These are phyloP conservation scores for Suillus spraguei DNA, from an alignment of 768 basidiomycete genomes.

Conservation along the genomic window DNA sequence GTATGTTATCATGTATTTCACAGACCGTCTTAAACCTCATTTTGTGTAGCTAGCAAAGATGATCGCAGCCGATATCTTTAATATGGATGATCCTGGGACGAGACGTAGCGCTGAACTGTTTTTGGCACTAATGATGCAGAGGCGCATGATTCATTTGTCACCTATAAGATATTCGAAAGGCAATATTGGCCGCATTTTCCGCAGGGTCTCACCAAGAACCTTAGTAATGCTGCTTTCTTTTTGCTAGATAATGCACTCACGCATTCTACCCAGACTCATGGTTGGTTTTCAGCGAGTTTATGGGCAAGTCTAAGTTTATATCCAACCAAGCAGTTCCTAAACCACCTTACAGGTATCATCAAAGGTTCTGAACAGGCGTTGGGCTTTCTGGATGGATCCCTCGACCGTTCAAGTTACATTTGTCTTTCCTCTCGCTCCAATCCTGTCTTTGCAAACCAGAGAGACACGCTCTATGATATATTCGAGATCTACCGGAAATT, in stretches of 20 bases:
- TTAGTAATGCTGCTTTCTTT: slow-evolving; percentile 42
- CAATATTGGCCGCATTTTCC: slow-evolving; percentile 65
- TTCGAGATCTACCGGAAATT: slow-evolving; percentile 54
- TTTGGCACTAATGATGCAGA: slow-evolving; percentile 17
- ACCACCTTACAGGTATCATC: slow-evolving; percentile 49
- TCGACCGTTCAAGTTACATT: slow-evolving; percentile 48
- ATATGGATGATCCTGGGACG: slow-evolving; percentile 8
- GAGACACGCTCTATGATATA: slow-evolving; percentile 50
- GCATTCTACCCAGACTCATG: slow-evolving; percentile 51
- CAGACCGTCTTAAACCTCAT: neutral
- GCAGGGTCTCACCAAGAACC: slow-evolving; percentile 48
- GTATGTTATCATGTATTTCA: slow-evolving; percentile 35
- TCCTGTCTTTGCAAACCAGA: slow-evolving; percentile 54
- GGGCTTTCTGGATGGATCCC: slow-evolving; percentile 35
- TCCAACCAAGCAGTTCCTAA: neutral
- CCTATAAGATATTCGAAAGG: slow-evolving; percentile 49
- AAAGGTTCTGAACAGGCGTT: slow-evolving; percentile 63
- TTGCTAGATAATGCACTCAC: neutral
- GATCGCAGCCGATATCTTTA: slow-evolving; percentile 28
- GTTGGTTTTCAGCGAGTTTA: slow-evolving; percentile 64
- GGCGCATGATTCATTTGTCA: slow-evolving; percentile 33
- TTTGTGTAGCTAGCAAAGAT: slow-evolving; percentile 25
- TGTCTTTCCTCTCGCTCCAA: slow-evolving; percentile 52
- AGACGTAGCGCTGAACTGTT: slow-evolving; percentile 18
- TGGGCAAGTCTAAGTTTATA: slow-evolving; percentile 31